A percentile compares a stretch with the other conserved stretches of the same genome.
Conservation (phyloP, 2,329 filamentous ascomycete genomes). For the Ophiocordyceps camponoti-leonardi region DNA sequence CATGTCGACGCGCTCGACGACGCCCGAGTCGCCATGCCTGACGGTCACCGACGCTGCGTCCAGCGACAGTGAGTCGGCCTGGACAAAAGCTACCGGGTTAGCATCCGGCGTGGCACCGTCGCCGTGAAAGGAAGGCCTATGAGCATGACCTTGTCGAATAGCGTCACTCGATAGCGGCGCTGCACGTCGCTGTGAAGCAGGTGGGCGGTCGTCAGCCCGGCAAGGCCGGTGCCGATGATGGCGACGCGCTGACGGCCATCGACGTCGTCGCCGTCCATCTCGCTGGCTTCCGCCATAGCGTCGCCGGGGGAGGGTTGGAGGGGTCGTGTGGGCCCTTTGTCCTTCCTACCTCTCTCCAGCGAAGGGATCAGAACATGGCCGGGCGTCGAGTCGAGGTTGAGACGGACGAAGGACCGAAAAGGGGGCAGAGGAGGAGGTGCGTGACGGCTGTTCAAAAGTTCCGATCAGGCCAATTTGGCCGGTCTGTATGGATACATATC, state of each 20-base stretch:
- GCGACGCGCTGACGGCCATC: slow-evolving; percentile 9
- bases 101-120: not conserved
- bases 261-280: not conserved
- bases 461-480: too few relatives aligned
- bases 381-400: too few relatives aligned
- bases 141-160: slow-evolving; percentile 18
- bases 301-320: too few relatives aligned
- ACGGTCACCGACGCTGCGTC: slow-evolving; percentile 21
- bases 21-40: slow-evolving; percentile 11
- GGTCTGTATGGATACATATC: too few relatives aligned
- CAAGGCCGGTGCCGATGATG: slow-evolving; percentile 19
- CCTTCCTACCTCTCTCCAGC: too few relatives aligned
- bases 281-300: not conserved
- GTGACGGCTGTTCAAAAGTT: too few relatives aligned
- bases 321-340: not conserved
- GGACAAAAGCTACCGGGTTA: not conserved
- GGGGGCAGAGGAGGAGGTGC: too few relatives aligned
- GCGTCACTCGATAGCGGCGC: slow-evolving; percentile 14
- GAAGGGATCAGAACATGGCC: too few relatives aligned
- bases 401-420: too few relatives aligned
- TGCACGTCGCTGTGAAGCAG: slow-evolving; percentile 14
- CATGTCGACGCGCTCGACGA: slow-evolving; percentile 18
- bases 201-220: slow-evolving; percentile 18
- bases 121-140: not conserved
- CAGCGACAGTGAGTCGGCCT: slow-evolving; percentile 18